These are phyloP conservation scores for Diaporthe ilicicola DNA, from an alignment of 2,329 filamentous ascomycete species.

Conservation along the genomic window DNA sequence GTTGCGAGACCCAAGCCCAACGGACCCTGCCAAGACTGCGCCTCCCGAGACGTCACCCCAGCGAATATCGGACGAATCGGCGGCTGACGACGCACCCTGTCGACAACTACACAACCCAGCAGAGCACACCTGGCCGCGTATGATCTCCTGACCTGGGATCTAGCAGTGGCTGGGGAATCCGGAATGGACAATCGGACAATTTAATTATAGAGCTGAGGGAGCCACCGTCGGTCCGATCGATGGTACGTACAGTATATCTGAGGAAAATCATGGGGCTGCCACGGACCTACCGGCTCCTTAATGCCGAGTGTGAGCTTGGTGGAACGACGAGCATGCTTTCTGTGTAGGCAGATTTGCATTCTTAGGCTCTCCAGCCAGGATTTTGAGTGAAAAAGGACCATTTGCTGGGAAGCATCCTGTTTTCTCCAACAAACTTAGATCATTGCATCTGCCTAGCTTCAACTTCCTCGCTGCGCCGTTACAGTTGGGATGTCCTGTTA, in stretches of 20 bases:
- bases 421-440: too few species aligned
- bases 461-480: too few species aligned
- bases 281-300: neutral
- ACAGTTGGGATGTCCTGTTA: too few species aligned
- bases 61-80: constrained; percentile 6
- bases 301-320: neutral
- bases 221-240: neutral
- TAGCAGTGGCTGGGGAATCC: neutral
- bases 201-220: neutral
- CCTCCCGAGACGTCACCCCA: constrained; percentile 28
- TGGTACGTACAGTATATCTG: too few species aligned
- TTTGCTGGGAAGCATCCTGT: too few species aligned
- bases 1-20: constrained; percentile 12
- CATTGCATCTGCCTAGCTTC: too few species aligned
- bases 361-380: too few species aligned
- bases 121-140: neutral
- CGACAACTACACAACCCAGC: neutral
- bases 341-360: too few species aligned
- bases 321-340: too few species aligned
- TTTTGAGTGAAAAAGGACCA: too few species aligned
- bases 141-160: neutral
- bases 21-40: constrained; percentile 24
- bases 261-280: neutral
- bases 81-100: neutral
- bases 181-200: neutral